phyloP scores from a whole-genome alignment of 2,329 filamentous ascomycete genomes.

The Monilinia vaccinii-corymbosi region DNA sequence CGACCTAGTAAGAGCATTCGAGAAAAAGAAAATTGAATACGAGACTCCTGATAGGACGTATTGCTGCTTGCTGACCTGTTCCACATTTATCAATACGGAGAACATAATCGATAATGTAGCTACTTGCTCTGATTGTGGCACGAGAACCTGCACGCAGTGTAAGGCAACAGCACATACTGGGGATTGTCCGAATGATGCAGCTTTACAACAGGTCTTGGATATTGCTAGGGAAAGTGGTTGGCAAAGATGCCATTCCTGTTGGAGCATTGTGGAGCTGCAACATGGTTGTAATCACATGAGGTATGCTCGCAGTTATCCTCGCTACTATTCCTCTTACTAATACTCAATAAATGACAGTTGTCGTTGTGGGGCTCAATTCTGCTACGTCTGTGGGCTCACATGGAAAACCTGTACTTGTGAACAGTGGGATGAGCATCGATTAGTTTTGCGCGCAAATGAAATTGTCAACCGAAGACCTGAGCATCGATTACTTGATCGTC shows the following conservation, averaged over 20 bases:
- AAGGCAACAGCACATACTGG: constrained; percentile 37
- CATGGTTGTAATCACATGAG: constrained; percentile 49
- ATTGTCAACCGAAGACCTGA: constrained; percentile 24
- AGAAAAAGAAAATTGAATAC: constrained; percentile 42
- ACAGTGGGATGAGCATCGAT: constrained; percentile 32
- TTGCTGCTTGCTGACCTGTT: constrained; percentile 38
- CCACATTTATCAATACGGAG: constrained; percentile 35
- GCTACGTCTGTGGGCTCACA: constrained; percentile 36
- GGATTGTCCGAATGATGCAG: constrained; percentile 40
- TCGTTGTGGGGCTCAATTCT: constrained; percentile 39
- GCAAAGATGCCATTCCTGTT: constrained; percentile 42
- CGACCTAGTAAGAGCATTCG: constrained; percentile 24
- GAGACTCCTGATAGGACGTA: constrained; percentile 41
- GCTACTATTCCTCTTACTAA: too few species aligned
- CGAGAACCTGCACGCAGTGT: constrained; percentile 42
- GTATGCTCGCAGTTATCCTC: too few species aligned
- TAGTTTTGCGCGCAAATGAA: constrained; percentile 29
- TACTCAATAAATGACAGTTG: constrained; percentile 36
- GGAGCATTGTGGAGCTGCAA: constrained; percentile 38
- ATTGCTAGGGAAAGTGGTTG: constrained; percentile 38
- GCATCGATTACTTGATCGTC: not conserved
- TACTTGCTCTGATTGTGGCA: constrained; percentile 35
- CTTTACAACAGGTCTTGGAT: constrained; percentile 33
- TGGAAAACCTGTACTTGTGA: constrained; percentile 36
- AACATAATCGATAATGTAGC: constrained; percentile 31